Evolutionary conservation across 805 yeast genomes (phyloP).

Genomic region (Allodekkera sacchari): DNA sequence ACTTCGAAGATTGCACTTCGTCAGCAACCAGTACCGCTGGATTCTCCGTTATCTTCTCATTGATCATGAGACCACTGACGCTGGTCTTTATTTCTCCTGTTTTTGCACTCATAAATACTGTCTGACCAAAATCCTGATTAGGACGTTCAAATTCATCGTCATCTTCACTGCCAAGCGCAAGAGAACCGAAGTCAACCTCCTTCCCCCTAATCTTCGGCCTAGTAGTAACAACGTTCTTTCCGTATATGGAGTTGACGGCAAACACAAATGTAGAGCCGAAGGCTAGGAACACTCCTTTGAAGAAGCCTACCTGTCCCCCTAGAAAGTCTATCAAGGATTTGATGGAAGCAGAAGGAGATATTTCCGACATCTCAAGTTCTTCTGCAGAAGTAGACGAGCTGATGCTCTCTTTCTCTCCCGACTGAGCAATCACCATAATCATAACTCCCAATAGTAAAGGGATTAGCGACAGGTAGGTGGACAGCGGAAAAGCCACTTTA

Average conservation of each 20-base stretch:
- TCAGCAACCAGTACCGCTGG: too few relatives aligned
- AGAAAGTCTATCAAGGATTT: neutral
- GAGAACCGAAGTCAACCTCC: neutral
- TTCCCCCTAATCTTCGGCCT: constrained; percentile 9
- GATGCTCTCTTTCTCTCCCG: constrained; percentile 6
- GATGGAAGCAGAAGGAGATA: neutral
- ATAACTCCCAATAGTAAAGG: constrained; percentile 49
- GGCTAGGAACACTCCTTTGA: constrained; percentile 60
- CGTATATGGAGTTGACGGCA: constrained; percentile 81
- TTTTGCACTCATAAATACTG: too few relatives aligned
- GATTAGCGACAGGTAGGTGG: constrained; percentile 42
- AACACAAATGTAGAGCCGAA: constrained; percentile 61
- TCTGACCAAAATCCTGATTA: neutral
- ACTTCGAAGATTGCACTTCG: too few relatives aligned
- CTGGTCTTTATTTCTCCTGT: too few relatives aligned
- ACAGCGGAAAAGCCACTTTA: constrained; percentile 38
- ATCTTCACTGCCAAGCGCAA: neutral
- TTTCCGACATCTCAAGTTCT: neutral
- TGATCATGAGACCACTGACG: too few relatives aligned
- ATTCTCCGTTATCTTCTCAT: too few relatives aligned
- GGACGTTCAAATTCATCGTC: neutral
- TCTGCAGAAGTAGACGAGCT: constrained; percentile 4
- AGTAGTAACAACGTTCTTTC: constrained; percentile 67
- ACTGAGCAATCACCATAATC: constrained; percentile 33
- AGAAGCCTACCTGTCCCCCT: too few relatives aligned